Conservation (phyloP, 73 alveolate species). For the Tetrahymena thermophila region DNA sequence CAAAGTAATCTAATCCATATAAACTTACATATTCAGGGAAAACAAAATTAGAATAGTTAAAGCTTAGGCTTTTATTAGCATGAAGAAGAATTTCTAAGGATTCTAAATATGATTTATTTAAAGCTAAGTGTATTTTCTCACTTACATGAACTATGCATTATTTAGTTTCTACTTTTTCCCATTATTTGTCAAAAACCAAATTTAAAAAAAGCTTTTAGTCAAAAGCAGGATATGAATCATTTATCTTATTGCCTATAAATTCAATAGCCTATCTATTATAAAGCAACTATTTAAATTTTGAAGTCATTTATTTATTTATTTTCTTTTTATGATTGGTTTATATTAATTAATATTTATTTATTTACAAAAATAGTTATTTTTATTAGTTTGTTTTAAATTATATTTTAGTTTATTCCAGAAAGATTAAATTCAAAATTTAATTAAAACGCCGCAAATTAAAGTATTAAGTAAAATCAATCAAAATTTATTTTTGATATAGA, state of each 20-base stretch:
- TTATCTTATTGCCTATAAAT: background rate
- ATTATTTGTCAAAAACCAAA: background rate
- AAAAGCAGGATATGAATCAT: background rate
- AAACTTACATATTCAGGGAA: background rate
- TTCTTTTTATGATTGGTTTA: no score
- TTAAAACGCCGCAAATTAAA: background rate
- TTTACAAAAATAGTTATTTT: no score
- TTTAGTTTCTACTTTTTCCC: background rate
- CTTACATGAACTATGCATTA: background rate
- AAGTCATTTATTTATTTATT: background rate
- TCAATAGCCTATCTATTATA: background rate
- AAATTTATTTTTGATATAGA: no score
- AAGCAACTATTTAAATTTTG: background rate
- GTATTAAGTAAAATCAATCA: background rate
- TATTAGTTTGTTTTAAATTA: background rate
- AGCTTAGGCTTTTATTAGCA: background rate
- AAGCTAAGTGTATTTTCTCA: background rate
- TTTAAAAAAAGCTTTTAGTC: background rate
- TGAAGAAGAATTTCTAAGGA: background rate
- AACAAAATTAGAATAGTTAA: background rate
- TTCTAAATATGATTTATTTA: background rate
- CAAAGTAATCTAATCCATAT: background rate
- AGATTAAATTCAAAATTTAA: no score
- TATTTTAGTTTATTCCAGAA: background rate
- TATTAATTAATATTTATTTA: no score